These are phyloP conservation scores for Porcisia hertigi DNA, from an alignment of 208 protist genomes.

Conservation along the genomic window DNA sequence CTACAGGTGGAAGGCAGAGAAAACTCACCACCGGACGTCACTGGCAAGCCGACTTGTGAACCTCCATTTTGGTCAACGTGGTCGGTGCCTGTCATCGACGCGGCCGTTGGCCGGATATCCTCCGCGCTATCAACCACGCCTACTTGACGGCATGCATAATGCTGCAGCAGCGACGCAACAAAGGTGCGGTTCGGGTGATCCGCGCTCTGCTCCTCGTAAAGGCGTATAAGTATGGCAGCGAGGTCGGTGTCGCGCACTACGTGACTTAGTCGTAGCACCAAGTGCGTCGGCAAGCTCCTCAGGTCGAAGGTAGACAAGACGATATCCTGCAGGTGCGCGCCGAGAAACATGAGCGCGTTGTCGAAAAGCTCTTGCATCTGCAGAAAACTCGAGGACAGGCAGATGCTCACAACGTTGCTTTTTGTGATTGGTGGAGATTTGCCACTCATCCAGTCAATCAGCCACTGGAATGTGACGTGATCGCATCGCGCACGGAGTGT, in stretches of 20 bases:
- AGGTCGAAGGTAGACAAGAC: constrained; percentile 65
- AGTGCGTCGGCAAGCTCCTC: constrained; percentile 52
- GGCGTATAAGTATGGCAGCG: constrained; percentile 41
- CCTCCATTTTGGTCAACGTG: background rate
- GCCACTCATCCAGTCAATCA: constrained; percentile 58
- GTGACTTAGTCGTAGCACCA: constrained; percentile 47
- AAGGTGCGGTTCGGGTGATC: constrained; percentile 59
- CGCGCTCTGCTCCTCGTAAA: constrained; percentile 41
- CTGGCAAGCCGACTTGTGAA: background rate
- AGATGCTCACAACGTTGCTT: constrained; percentile 64
- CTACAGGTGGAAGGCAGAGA: constrained; percentile 14
- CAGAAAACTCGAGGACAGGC: constrained; percentile 72
- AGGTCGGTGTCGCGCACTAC: constrained; percentile 55
- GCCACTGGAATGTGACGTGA: constrained; percentile 66
- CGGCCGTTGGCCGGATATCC: no score
- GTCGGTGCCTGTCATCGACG: background rate
- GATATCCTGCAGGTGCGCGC: constrained; percentile 55
- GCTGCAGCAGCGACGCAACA: constrained; percentile 58
- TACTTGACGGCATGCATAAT: constrained; percentile 40
- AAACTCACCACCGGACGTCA: background rate
- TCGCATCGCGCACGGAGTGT: constrained; percentile 73
- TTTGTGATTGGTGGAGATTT: constrained; percentile 41
- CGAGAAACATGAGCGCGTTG: constrained; percentile 53
- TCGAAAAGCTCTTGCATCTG: constrained; percentile 66
- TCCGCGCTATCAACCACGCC: background rate